A percentile compares a stretch with the other conserved stretches of the same genome.
These are phyloP conservation scores for Aspergillus cristatus DNA, from an alignment of 495 filamentous ascomycete species.

Conservation along the genomic window DNA sequence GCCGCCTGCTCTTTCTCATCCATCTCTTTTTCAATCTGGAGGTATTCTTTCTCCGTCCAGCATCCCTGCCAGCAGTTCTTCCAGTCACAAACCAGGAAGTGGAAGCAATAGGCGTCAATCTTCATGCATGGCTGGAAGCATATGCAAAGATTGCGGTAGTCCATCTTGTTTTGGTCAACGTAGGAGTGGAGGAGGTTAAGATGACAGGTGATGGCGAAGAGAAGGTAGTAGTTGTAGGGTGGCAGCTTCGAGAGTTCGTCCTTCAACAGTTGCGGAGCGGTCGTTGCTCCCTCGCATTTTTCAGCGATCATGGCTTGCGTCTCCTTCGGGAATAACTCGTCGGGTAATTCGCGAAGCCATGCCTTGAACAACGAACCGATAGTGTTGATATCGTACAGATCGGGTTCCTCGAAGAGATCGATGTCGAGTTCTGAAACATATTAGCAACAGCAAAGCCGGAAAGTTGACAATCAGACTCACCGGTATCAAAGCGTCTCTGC, in stretches of 20 bases:
- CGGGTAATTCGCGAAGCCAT: constrained; percentile 89
- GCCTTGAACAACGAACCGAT: constrained; percentile 87
- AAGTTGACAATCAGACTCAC: constrained; percentile 27
- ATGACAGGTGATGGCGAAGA: constrained; percentile 92
- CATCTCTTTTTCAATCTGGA: constrained; percentile 62
- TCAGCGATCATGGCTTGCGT: constrained; percentile 64
- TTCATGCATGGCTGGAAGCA: constrained; percentile 94
- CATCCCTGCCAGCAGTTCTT: constrained; percentile 91
- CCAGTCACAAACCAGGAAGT: constrained; percentile 87
- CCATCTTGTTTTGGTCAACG: constrained; percentile 88
- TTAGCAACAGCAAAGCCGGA: constrained; percentile 1
- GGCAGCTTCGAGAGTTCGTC: constrained; percentile 85
- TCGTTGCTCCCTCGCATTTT: constrained; percentile 64
- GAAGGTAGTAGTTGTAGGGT: constrained; percentile 90
- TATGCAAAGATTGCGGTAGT: constrained; percentile 82
- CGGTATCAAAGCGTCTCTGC: constrained; percentile 77
- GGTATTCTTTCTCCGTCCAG: constrained; percentile 74
- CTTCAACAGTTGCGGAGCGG: constrained; percentile 69
- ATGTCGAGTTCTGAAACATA: constrained; percentile 59
- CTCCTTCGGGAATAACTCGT: constrained; percentile 77
- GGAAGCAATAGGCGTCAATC: constrained; percentile 83
- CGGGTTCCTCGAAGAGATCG: constrained; percentile 69
- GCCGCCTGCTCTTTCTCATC: constrained; percentile 30
- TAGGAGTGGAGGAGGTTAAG: constrained; percentile 79
- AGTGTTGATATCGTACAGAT: constrained; percentile 89